Evolutionary conservation across 73 alveolate genomes (phyloP).

Genomic region (Paramecium pentaurelia): DNA sequence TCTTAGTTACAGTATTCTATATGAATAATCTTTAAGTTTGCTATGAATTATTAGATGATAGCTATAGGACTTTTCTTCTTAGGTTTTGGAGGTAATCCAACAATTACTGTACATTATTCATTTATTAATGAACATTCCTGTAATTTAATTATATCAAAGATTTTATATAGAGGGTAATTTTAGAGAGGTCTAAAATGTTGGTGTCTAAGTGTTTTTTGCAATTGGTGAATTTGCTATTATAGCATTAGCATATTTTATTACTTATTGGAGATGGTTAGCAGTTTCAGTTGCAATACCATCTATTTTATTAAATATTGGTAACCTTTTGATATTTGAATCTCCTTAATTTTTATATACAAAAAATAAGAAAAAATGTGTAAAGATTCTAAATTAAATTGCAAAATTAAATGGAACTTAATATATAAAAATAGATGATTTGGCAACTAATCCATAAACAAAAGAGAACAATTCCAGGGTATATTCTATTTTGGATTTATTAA

Average conservation of each 20-base stretch:
- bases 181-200: slow-evolving; percentile 46
- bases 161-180: slow-evolving; percentile 44
- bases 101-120: slow-evolving; percentile 52
- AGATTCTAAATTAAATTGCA: slow-evolving; percentile 49
- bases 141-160: neutral
- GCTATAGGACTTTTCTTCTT: slow-evolving; percentile 44
- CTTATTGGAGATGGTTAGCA: slow-evolving; percentile 46
- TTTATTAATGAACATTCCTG: slow-evolving; percentile 55
- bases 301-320: neutral
- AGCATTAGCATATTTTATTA: slow-evolving; percentile 5
- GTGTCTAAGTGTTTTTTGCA: slow-evolving; percentile 55
- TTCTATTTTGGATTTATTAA: slow-evolving; percentile 28
- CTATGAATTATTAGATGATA: slow-evolving; percentile 30
- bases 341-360: slow-evolving; percentile 48
- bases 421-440: neutral
- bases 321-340: slow-evolving; percentile 38
- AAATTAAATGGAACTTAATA: neutral
- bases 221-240: slow-evolving; percentile 42
- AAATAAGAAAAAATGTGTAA: slow-evolving; percentile 21
- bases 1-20: neutral
- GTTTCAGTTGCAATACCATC: slow-evolving; percentile 36
- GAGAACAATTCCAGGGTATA: slow-evolving; percentile 26
- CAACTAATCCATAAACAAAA: neutral
- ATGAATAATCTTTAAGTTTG: neutral
- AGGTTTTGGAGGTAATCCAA: slow-evolving; percentile 60